phyloP scores from a whole-genome alignment of 75 land plant species.

The Cryptomeria japonica region DNA sequence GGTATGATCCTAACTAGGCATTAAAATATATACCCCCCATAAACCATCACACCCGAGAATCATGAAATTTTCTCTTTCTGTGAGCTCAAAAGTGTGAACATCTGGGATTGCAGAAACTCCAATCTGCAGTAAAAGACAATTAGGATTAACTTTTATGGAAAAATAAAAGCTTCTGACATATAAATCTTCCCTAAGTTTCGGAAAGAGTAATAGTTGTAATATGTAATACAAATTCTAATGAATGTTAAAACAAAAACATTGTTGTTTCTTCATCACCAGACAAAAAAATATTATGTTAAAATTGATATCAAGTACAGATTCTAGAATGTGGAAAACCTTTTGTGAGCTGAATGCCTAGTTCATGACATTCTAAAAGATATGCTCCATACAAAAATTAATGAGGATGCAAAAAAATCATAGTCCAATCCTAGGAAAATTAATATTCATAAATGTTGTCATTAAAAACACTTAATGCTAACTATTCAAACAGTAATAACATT shows the following conservation, averaged over 20 bases:
- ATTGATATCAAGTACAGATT: background rate
- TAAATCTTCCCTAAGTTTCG: background rate
- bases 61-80: slow-evolving; percentile 70
- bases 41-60: slow-evolving; percentile 91
- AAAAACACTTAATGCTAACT: background rate
- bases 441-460: background rate
- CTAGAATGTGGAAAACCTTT: background rate
- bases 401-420: background rate
- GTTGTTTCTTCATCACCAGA: background rate
- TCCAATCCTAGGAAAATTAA: background rate
- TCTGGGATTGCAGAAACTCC: slow-evolving; percentile 84
- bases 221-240: background rate
- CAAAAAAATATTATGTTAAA: background rate
- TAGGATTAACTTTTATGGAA: background rate
- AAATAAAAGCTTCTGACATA: background rate
- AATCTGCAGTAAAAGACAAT: slow-evolving; percentile 41
- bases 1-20: slow-evolving; percentile 3
- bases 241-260: background rate
- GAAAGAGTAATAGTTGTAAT: background rate
- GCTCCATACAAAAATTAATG: background rate
- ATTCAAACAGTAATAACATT: too few species aligned
- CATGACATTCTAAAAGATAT: background rate
- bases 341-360: background rate
- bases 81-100: slow-evolving; percentile 76
- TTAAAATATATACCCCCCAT: slow-evolving; percentile 66